Evolutionary conservation across 768 basidiomycete genomes (phyloP), one percentile per base, ranked within the genome.

Genomic region (Auriscalpium vulgare): DNA sequence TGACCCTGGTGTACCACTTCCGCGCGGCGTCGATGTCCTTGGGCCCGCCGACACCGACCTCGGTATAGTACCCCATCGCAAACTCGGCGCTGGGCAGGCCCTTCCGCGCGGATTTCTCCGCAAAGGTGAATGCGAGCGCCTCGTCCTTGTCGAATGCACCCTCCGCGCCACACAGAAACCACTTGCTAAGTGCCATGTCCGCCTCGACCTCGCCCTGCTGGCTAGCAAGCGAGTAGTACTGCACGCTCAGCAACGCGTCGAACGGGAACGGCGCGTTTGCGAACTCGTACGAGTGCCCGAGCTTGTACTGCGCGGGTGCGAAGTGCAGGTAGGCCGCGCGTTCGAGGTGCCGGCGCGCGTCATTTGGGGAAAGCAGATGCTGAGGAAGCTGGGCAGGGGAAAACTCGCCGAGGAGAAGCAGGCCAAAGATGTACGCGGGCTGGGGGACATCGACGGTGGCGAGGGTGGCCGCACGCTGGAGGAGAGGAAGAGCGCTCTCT

Each of bases 101-200:
- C 62, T 85, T 88, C 48, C 73, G 67, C 0, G 87, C 86, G 0
- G 89, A 87, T 71, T 95, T 95, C 60, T 91, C 86, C 0, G 95
- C 95, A 71, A 95, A 98, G 0, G 85, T 88, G 60, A 82, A 82
- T 2, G 95, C 94, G 3, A 97, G 77, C 1, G 67, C 72, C 67
- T 97, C 93, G 67, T 95, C 91, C 69, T 93, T 92, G 40, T 90
- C 89, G 62, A 97, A 94, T 13, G 75, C 72, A 8, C 80, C 80
- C 37, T 79, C 77, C 5, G 85, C 84, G 4, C 95, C 95, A 66
- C 93, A 95, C 50, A 98, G 72, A 75, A 97, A 97, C 95, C 95
- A 98, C 71, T 97, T 97, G 69, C 83, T 86, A 53, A 97, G 78
- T 2, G 93, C 95, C 93, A 97, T 95, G 67, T 98, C 93, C 0